Conservation (phyloP, 805 yeast species). For the Tetrapisispora phaffii region DNA sequence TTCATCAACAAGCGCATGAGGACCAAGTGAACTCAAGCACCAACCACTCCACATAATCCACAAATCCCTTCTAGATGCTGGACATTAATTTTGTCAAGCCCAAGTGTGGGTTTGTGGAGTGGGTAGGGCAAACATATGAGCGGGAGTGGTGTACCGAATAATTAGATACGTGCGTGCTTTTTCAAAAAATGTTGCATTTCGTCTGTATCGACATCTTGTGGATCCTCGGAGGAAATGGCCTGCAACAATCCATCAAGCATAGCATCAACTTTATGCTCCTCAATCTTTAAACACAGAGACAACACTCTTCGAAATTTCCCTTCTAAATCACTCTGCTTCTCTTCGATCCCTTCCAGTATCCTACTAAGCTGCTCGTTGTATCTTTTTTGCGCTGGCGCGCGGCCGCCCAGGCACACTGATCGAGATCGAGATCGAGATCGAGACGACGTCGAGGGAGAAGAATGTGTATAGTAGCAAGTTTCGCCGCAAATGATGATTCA, state of each 20-base stretch:
- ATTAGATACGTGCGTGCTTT: slow-evolving; percentile 31
- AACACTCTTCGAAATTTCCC: slow-evolving; percentile 83
- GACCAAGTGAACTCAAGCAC: slow-evolving; percentile 3
- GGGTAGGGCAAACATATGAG: slow-evolving; percentile 33
- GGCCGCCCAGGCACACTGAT: no score
- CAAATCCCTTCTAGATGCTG: neutral
- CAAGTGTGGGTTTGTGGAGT: slow-evolving; percentile 28
- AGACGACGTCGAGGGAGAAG: no score
- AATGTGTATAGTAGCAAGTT: neutral
- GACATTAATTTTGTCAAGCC: slow-evolving; percentile 16
- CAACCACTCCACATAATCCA: neutral
- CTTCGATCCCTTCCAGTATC: neutral
- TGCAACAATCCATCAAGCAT: slow-evolving; percentile 75
- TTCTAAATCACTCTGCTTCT: slow-evolving; percentile 43
- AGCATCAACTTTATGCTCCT: slow-evolving; percentile 66
- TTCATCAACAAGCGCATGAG: slow-evolving; percentile 9
- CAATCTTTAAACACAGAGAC: slow-evolving; percentile 82
- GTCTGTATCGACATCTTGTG: slow-evolving; percentile 53
- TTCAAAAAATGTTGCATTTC: slow-evolving; percentile 37
- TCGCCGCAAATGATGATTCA: no score
- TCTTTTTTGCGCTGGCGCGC: neutral
- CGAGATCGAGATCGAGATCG: no score
- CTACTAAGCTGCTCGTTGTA: slow-evolving; percentile 1
- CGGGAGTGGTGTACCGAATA: slow-evolving; percentile 2
- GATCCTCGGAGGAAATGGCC: slow-evolving; percentile 78